Evolutionary conservation across 2,329 filamentous ascomycete species (phyloP), one percentile per base, ranked within the genome.

Genomic region (Aphanoascus verrucosus): DNA sequence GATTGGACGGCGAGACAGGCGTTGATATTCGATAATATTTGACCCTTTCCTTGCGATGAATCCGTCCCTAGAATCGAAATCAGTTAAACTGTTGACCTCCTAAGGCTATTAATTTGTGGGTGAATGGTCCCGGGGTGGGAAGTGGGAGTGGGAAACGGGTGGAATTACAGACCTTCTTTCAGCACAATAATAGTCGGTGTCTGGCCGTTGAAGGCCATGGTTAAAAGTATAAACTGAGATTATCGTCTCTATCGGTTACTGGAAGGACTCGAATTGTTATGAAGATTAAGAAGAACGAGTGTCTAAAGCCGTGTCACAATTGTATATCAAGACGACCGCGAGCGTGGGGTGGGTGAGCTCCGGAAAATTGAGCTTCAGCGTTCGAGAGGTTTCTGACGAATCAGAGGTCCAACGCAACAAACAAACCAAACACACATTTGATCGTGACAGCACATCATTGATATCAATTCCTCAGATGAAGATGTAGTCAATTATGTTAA

Each of bases 21-120:
- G 76, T 95, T 96, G 76, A 98, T 97, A 74, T 98, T 98, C 64
- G 91, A 94, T 65, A 98, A 75, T 65, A 98, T 85, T 75, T 98
- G 93, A 53, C 90, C 90, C 71, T 94, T 93, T 66, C 93, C 93
- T 74, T 98, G 93, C 52, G 93, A 97, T 64, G 89, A 83, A 72
- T 98, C 93, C 75, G 93, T 98, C 65, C 93, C 93, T 96, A 65
- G 58, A 59, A 38, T 52, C 49, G 55, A 42, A 49, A 14, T 58
- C 44, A 54, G 53, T 58, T 52, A 54, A 51, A 64, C 61, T 44
- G 54, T 14, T 42, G 41, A 14, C 28, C 43, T 15, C 15, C 20
- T 28, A 12, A 34, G n/a, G 23, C 23, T 7, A 28, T 3, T 7
- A 45, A 9, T 7, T 11, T 23, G 8, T 35, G 20, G 34, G 2